Evolutionary conservation across 495 filamentous ascomycete species (phyloP), one percentile per base, ranked within the genome.

Genomic region (Penicillium riverlandense): DNA sequence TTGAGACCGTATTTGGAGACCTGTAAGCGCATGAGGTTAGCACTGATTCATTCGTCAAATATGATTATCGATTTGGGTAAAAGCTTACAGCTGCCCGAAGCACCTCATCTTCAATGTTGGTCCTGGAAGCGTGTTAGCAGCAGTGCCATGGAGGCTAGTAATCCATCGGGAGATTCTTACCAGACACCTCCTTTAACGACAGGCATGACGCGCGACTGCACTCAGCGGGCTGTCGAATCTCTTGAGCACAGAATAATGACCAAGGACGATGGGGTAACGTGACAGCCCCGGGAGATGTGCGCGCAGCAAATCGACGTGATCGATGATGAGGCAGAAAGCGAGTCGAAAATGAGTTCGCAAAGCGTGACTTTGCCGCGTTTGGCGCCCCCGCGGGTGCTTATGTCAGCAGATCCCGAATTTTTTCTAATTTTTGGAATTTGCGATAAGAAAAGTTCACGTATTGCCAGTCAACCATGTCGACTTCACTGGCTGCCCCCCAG

Each of bases 141-240:
- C 35, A 40, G 29, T 46, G 28, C 38, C 30, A 41, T 13, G n/a
- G n/a, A 40, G 22, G 22, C 22, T 33, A 49, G 37, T 14, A 3
- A 28, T 27, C 41, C 27, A 13, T 35, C 22, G 27, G 76, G 43
- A 74, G 76, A 56, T 75, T 77, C 48, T 76, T 82, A 76, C 86
- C 92, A 98, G 53, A 96, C 91, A 57, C 92, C 92, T 70, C 91
- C 92, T 72, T 98, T 96, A 62, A 96, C 91, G 62, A 95, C 90
- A 57, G 89, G 88, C 92, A 96, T 98, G 52, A 52, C 48, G 62
- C 51, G 37, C 47, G 30, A 49, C 48, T 32, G 30, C 31, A 41
- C 37, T 34, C 13, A 30, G 44, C 43, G 40, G 45, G 41, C 36
- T 34, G 33, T 44, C 41, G 31, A 31, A 12, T n/a, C 8, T 8